These are phyloP conservation scores for Gossypium rotundifolium DNA, from an alignment of 345 rosid genomes.

Conservation along the genomic window DNA sequence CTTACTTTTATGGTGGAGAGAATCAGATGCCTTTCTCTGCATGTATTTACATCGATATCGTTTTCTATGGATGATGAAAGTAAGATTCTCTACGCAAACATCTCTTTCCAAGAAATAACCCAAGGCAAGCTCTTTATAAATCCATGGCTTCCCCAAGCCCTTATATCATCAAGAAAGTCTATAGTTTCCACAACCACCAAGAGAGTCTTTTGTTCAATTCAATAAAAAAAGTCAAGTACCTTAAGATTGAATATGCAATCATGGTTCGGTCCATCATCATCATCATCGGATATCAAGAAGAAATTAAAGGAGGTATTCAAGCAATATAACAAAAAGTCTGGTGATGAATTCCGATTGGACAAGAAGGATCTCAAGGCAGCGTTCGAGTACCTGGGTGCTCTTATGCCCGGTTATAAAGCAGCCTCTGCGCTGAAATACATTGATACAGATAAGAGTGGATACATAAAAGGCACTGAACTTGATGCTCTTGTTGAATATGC, in stretches of 20 bases:
- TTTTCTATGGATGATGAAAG: not conserved
- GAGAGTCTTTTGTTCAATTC: not conserved
- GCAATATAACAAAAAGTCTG: not conserved
- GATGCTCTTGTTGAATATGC: slow-evolving; percentile 8
- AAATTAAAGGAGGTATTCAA: not conserved
- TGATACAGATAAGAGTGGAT: not conserved
- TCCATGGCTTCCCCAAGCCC: not conserved
- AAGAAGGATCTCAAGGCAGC: not conserved
- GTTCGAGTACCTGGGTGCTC: not conserved
- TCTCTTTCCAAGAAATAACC: not conserved
- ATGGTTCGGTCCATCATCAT: not conserved
- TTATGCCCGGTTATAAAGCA: slow-evolving; percentile 5
- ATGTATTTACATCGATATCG: not conserved
- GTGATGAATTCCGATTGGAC: not conserved
- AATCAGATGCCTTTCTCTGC: not conserved
- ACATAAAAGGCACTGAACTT: not conserved
- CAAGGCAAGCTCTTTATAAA: not conserved
- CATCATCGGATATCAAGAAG: not conserved
- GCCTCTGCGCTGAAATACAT: not conserved
- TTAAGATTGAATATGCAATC: not conserved
- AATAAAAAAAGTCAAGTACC: not conserved
- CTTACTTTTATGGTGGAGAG: not conserved
- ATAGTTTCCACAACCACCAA: not conserved
- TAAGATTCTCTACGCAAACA: not conserved
- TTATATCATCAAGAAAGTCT: not conserved